Evolutionary conservation across 495 filamentous ascomycete genomes (phyloP).

Genomic region (Rostrohypoxylon terebratum): DNA sequence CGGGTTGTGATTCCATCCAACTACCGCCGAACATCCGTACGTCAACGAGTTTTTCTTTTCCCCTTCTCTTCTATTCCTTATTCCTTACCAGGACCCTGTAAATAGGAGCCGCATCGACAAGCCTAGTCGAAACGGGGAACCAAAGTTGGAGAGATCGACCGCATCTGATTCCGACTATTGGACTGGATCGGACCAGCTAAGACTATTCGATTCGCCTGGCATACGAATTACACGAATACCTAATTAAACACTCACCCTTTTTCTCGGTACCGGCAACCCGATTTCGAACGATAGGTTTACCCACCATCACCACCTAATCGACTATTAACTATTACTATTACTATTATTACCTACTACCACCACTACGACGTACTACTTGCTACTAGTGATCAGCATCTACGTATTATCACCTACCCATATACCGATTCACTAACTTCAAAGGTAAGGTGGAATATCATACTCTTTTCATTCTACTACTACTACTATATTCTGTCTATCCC

Average conservation of each 20-base stretch:
- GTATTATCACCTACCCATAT: no score
- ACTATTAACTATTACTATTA: not conserved
- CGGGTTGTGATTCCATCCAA: not conserved
- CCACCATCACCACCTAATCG: constrained; percentile 12
- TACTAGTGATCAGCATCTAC: constrained; percentile 11
- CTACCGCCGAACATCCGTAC: constrained; percentile 13
- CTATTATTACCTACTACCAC: not conserved
- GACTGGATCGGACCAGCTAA: constrained; percentile 36
- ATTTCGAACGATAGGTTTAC: constrained; percentile 4
- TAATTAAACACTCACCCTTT: constrained; percentile 41
- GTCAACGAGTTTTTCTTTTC: not conserved
- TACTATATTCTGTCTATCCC: no score
- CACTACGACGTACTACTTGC: no score
- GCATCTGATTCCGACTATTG: constrained; percentile 42
- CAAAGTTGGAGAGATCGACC: constrained; percentile 47
- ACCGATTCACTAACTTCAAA: not conserved
- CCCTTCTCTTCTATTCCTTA: not conserved
- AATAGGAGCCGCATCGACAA: constrained; percentile 47
- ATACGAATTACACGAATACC: constrained; percentile 44
- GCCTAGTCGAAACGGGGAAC: constrained; percentile 40
- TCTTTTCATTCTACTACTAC: constrained; percentile 11
- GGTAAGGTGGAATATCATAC: constrained; percentile 10
- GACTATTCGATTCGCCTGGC: constrained; percentile 44
- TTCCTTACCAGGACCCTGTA: constrained; percentile 10
- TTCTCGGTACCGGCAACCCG: constrained; percentile 21